phyloP scores from a whole-genome alignment of 1,284 basidiomycete genomes.

The Ustilago sp. region DNA sequence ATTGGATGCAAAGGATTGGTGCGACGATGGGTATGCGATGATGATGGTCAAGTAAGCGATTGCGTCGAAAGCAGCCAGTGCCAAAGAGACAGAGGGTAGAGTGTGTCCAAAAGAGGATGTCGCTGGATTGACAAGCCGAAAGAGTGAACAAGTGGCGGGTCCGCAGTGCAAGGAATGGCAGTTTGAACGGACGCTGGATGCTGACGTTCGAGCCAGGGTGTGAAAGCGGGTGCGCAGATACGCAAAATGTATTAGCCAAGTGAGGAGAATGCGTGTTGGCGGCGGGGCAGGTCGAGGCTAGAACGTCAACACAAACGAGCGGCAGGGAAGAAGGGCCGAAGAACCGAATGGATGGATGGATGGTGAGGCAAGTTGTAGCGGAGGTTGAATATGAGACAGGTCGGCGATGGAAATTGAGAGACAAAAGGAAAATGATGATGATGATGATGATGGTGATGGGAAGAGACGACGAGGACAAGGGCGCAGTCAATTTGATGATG shows the following conservation, averaged over 20 bases:
- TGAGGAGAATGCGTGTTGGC: background rate
- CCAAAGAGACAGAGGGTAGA: conserved; percentile 5
- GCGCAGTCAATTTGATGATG: background rate
- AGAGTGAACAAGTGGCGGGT: background rate
- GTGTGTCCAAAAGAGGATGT: background rate
- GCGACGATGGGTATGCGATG: background rate
- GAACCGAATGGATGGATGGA: conserved; percentile 3
- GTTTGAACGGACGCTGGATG: conserved; percentile 10
- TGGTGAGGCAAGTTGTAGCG: conserved; percentile 24
- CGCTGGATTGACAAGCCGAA: conserved; percentile 1
- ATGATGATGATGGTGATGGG: conserved; percentile 3
- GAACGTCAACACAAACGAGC: background rate
- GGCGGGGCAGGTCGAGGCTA: background rate
- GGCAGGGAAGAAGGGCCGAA: background rate
- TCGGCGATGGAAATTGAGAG: conserved; percentile 34
- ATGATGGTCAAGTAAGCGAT: background rate
- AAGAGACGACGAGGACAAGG: background rate
- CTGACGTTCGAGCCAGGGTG: background rate
- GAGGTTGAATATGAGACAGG: conserved; percentile 23
- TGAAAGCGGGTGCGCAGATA: conserved; percentile 2
- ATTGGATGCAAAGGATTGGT: background rate
- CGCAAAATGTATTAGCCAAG: background rate
- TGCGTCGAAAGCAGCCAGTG: background rate
- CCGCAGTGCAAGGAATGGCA: background rate
- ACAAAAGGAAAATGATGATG: background rate